These are phyloP conservation scores for Camelina hispida DNA, from an alignment of 345 rosid genomes.

Conservation along the genomic window DNA sequence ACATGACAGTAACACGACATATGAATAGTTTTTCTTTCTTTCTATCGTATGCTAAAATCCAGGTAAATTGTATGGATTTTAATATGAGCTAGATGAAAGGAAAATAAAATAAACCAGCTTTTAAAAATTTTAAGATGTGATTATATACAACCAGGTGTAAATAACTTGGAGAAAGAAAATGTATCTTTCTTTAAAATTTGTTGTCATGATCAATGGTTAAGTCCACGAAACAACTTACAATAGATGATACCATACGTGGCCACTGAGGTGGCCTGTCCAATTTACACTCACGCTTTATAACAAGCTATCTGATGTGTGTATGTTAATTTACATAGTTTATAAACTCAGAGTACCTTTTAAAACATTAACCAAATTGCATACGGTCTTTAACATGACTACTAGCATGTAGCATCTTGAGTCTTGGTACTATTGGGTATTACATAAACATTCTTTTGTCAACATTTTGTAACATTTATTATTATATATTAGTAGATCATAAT, in stretches of 20 bases:
- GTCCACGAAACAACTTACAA: conserved; percentile 23
- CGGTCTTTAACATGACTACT: not conserved
- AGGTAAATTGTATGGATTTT: not conserved
- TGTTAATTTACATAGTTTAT: not conserved
- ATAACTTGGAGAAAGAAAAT: conserved; percentile 1
- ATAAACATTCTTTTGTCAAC: not conserved
- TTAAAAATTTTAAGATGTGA: not conserved
- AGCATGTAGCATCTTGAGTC: not conserved
- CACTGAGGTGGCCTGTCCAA: not conserved
- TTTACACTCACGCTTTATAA: not conserved
- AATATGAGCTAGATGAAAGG: not conserved
- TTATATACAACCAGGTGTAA: no score
- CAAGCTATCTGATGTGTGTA: not conserved
- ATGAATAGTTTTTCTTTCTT: no score
- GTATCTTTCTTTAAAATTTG: not conserved
- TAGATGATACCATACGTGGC: conserved; percentile 28
- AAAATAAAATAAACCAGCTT: not conserved
- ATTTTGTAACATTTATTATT: not conserved
- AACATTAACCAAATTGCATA: not conserved
- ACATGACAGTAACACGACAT: not conserved
- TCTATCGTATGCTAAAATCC: not conserved
- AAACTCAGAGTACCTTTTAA: not conserved
- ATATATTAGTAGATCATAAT: not conserved
- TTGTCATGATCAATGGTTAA: conserved; percentile 33
- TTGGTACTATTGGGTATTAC: not conserved